These are phyloP conservation scores for Cytospora schulzeri DNA, from an alignment of 2,329 filamentous ascomycete genomes.

Conservation along the genomic window DNA sequence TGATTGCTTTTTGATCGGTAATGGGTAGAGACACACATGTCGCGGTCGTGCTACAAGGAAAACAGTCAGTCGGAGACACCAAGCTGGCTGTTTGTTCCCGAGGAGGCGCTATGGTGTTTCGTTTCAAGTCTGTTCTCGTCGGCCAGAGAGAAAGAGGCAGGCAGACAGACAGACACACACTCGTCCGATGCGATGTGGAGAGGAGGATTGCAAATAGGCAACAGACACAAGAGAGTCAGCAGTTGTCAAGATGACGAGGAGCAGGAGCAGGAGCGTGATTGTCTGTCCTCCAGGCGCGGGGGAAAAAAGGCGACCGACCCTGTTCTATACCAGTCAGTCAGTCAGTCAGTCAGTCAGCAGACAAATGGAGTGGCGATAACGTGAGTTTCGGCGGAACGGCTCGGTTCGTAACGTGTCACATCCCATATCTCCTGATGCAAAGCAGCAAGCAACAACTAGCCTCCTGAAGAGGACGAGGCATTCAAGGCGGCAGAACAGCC, in stretches of 20 bases:
- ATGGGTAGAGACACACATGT: background rate
- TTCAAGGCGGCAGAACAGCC: background rate
- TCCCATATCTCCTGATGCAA: background rate
- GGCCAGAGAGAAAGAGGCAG: too few species aligned
- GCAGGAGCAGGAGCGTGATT: background rate
- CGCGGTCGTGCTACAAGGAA: background rate
- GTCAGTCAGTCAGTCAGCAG: slow-evolving; percentile 2
- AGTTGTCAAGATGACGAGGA: background rate
- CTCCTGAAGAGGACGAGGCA: background rate
- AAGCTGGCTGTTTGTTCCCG: background rate
- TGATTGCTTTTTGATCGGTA: background rate
- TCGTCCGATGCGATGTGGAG: background rate
- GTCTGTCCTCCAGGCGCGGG: background rate
- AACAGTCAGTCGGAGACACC: background rate
- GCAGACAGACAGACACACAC: too few species aligned
- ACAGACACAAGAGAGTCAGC: background rate
- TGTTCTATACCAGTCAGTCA: background rate
- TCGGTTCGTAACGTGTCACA: background rate
- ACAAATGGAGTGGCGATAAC: background rate
- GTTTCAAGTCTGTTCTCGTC: background rate
- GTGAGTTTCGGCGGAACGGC: background rate
- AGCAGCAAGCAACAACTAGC: background rate
- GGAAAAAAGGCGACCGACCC: too few species aligned
- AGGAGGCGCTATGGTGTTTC: background rate
- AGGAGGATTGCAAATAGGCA: background rate